Evolutionary conservation across 805 yeast genomes (phyloP), one percentile per base, ranked within the genome.

Genomic region (Ogataea populi-albae): DNA sequence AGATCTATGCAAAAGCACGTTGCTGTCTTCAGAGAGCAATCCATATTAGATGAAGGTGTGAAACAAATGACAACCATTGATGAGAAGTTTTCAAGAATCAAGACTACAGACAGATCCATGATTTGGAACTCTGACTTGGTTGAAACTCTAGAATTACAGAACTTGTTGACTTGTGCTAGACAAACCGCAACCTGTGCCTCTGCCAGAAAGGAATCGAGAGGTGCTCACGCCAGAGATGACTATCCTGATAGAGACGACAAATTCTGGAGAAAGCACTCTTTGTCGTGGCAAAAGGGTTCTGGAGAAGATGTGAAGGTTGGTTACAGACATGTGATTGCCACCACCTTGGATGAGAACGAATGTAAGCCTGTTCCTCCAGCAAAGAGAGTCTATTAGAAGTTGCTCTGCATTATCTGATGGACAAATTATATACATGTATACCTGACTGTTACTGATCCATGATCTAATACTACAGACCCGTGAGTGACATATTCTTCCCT

Each of bases 171-270:
- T 34, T 87, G 97, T 74, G 98, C 98, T 44, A 79, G 82, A 47
- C 98, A 93, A 74, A 89, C 97, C 35, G 98, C 98, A 22, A 71
- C 69, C 49, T 77, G 95, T 45, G 98, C 98, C 34, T 88, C 93
- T 45, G 94, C 87, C 38, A 86, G 98, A 75, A 81, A 74, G 58
- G 98, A 91, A 71, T 88, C 97, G 24, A 86, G 98, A 74, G 98
- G 98, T 71, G 98, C 98, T 32, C 98, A 91, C 61, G 97, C 98
- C 41, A 84, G 98, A 74, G 98, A 91, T 68, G 98, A 91, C 66
- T 89, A 67, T 71, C 97, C 95, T 57, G 81, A 79, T 46, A 87
- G 98, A 79, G 96, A 91, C 61, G 98, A 91, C 64, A 88, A 61
- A 38, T 73, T 88, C 75, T 91, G 98, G 98, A 87, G 86, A 91